phyloP scores from a whole-genome alignment of 108 stramenopile species.

The Phaeodactylum tricornutum region DNA sequence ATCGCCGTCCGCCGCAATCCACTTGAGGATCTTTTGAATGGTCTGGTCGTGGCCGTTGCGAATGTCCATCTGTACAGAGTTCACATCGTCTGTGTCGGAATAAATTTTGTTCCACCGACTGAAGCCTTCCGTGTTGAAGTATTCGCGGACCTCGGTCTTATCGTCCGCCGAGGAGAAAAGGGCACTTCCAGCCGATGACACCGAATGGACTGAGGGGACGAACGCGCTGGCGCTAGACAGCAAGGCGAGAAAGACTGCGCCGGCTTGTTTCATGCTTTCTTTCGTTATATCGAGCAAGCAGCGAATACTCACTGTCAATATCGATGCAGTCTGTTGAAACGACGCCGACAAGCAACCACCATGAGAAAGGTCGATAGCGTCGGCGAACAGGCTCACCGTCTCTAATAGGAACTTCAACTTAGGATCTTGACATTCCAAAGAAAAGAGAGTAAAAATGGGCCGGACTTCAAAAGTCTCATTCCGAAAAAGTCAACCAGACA shows the following conservation, averaged over 20 bases:
- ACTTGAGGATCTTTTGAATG: slow-evolving; percentile 91
- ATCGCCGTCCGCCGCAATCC: slow-evolving; percentile 82
- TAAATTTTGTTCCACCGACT: slow-evolving; percentile 97
- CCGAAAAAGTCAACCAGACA: too few relatives aligned
- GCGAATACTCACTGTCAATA: too few relatives aligned
- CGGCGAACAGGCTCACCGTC: too few relatives aligned
- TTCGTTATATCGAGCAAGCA: too few relatives aligned
- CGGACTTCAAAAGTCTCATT: too few relatives aligned
- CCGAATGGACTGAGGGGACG: slow-evolving; percentile 4
- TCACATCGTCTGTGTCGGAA: slow-evolving; percentile 88
- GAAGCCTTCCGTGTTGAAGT: slow-evolving; percentile 98
- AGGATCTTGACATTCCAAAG: too few relatives aligned
- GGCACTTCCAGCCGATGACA: neutral
- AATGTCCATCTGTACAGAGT: slow-evolving; percentile 91
- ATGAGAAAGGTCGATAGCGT: too few relatives aligned
- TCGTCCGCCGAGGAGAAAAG: slow-evolving; percentile 45
- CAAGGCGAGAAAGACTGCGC: neutral
- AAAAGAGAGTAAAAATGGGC: too few relatives aligned
- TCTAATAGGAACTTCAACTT: too few relatives aligned
- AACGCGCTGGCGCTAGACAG: slow-evolving; percentile 16
- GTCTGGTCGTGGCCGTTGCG: slow-evolving; percentile 93
- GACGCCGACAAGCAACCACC: too few relatives aligned
- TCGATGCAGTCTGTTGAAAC: too few relatives aligned
- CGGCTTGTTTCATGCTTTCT: neutral
- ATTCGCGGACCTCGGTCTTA: slow-evolving; percentile 93